Percentiles rank a stretch among this genome's conserved stretches.
Evolutionary conservation across 2,329 filamentous ascomycete genomes (phyloP).

Genomic region (Xylariaceae sp.): DNA sequence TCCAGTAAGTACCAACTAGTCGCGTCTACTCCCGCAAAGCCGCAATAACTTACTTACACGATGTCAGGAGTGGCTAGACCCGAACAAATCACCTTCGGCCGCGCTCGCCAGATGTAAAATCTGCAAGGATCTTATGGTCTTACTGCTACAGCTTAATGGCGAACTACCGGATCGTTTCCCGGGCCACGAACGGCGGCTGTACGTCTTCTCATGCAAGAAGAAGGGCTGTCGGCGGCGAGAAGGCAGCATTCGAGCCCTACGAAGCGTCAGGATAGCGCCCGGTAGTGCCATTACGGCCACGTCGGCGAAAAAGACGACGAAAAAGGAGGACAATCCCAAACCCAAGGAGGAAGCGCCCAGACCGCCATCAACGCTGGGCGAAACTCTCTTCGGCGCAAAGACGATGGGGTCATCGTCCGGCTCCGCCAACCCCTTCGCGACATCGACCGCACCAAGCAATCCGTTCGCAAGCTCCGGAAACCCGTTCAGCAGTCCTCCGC

Average conservation of each 20-base stretch:
- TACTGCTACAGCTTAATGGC: slow-evolving; percentile 88
- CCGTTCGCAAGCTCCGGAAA: slow-evolving; percentile 62
- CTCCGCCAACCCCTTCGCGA: slow-evolving; percentile 65
- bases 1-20: slow-evolving; percentile 70
- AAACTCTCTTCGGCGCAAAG: slow-evolving; percentile 70
- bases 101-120: slow-evolving; percentile 81
- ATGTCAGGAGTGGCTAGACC: slow-evolving; percentile 78
- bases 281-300: slow-evolving; percentile 22
- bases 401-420: slow-evolving; percentile 39
- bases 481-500: slow-evolving; percentile 45
- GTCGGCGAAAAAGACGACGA: slow-evolving; percentile 39
- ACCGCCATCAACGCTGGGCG: slow-evolving; percentile 57
- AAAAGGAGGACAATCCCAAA: slow-evolving; percentile 37
- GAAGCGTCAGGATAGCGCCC: slow-evolving; percentile 62
- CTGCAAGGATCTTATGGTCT: slow-evolving; percentile 80
- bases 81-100: slow-evolving; percentile 70
- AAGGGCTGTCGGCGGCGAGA: slow-evolving; percentile 80
- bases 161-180: slow-evolving; percentile 87
- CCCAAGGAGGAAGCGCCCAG: slow-evolving; percentile 21
- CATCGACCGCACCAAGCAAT: slow-evolving; percentile 49
- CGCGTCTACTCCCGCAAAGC: not conserved
- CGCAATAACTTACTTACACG: slow-evolving; percentile 22
- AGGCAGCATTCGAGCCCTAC: slow-evolving; percentile 76
- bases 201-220: slow-evolving; percentile 79
- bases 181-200: slow-evolving; percentile 83